Conservation (phyloP, 306 rosid genomes). For the Rosa chinensis region DNA sequence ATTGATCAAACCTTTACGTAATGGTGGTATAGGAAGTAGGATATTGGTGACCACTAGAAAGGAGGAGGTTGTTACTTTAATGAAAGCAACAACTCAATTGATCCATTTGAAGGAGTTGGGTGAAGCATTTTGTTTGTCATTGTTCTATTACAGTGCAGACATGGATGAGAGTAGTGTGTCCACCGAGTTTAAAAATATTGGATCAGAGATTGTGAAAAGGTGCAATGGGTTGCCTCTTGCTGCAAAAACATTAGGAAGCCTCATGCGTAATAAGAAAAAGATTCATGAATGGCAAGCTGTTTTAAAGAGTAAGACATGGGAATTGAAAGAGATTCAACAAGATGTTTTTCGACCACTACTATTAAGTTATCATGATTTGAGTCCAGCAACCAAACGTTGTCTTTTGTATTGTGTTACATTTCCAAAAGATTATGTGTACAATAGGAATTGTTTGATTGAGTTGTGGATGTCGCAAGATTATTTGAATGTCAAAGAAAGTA, state of each 20-base stretch:
- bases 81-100: not conserved
- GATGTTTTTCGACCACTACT: not conserved
- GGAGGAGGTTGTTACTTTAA: not conserved
- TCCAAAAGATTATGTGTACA: not conserved
- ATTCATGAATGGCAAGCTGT: not conserved
- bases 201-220: not conserved
- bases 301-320: conserved; percentile 6
- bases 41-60: conserved; percentile 18
- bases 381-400: not conserved
- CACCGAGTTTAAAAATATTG: not conserved
- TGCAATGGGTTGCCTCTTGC: not conserved
- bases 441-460: not conserved
- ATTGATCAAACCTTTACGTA: not conserved
- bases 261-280: not conserved
- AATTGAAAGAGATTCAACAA: not conserved
- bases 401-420: not conserved
- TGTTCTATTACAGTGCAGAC: conserved; percentile 10
- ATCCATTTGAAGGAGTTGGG: not conserved
- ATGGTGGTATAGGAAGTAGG: conserved; percentile 1
- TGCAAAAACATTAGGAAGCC: conserved; percentile 9
- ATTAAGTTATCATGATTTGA: conserved; percentile 1
- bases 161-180: not conserved
- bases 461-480: not conserved
- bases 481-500: not conserved
- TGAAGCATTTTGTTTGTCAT: not conserved